Base-by-base conservation (phyloP, 352 stramenopile species). In the Pythium dissimile region DNA sequence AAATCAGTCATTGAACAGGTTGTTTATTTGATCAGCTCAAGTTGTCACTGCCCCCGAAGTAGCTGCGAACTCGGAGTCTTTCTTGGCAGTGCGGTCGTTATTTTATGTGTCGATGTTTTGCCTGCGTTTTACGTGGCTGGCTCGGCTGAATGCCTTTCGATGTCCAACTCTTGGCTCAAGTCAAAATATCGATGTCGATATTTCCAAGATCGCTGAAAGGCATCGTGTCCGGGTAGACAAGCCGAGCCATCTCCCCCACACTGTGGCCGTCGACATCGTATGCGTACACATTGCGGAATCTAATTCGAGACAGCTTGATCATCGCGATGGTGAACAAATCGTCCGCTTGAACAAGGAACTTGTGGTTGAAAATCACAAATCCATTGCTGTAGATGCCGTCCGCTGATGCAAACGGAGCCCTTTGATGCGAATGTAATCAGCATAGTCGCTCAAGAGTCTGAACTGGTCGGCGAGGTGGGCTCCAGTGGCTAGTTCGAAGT, bases 361-460 rank as follows among this genome's bases (percentile, higher is more conserved):
- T 67, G 55, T 54, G 28, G 59, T 72, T 66, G 35, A 65, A 62
- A 30, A 74, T 67, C n/a, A 77, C 63, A 35, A 71, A 77, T 16
- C 69, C 66, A 39, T 64, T 72, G 49, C 62, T 70, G 66, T 73
- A 77, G 59, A 77, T 67, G 38, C 62, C 66, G 18, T 69, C 67
- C 6, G 69, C 66, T 3, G 69, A 72, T 9, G 66, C 69, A 45
- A 77, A 54, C 60, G 63, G 23, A 77, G 44, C 23, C 69, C 66
- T 37, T 71, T 68, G 53, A 73, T 61, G 62, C 67, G 44, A 5
- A 59, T 32, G 42, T 60, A 59, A 23, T 48, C 61, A 3, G 56
- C 44, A 26, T 47, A 67, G 18, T 49, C 23, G 20, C 27, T 23
- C 18, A 62, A 23, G 37, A 66, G 10, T 3, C 52, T 52, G 20